These are phyloP conservation scores for Phaeodactylum tricornutum DNA, from an alignment of 108 stramenopile genomes.

Conservation along the genomic window DNA sequence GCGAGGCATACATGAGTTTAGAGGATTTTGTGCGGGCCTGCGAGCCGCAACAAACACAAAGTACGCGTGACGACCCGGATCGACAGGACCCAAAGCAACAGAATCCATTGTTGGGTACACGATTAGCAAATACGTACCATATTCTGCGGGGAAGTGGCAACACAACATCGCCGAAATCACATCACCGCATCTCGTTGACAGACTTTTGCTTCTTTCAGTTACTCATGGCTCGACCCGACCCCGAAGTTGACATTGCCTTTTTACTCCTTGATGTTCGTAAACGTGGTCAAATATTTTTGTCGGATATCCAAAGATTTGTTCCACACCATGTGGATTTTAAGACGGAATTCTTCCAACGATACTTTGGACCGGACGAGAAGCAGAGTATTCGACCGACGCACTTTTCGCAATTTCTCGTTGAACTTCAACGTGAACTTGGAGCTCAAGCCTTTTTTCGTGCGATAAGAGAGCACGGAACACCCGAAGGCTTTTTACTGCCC, in stretches of 20 bases:
- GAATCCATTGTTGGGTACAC: slow-evolving; percentile 1
- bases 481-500: slow-evolving; percentile 19
- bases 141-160: slow-evolving; percentile 15
- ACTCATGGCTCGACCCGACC: slow-evolving; percentile 45
- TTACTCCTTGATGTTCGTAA: slow-evolving; percentile 24
- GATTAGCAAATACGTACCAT: slow-evolving; percentile 22
- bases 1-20: slow-evolving; percentile 33
- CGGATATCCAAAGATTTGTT: slow-evolving; percentile 22
- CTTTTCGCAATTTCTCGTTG: slow-evolving; percentile 44
- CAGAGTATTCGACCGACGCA: slow-evolving; percentile 18
- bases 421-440: slow-evolving; percentile 38
- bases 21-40: slow-evolving; percentile 29
- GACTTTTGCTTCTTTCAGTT: slow-evolving; percentile 44
- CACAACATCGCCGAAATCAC: slow-evolving; percentile 3
- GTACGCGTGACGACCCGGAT: not conserved
- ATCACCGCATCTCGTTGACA: slow-evolving; percentile 16
- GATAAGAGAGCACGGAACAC: slow-evolving; percentile 4
- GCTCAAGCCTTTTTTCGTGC: slow-evolving; percentile 33
- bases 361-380: slow-evolving; percentile 28
- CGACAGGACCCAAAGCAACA: not conserved
- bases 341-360: slow-evolving; percentile 33
- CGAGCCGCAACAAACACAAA: too few species aligned
- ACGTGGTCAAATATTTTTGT: slow-evolving; percentile 12
- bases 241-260: slow-evolving; percentile 47
- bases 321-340: slow-evolving; percentile 18